phyloP scores from a whole-genome alignment of 2,329 filamentous ascomycete genomes.

The Thelonectria blattea region DNA sequence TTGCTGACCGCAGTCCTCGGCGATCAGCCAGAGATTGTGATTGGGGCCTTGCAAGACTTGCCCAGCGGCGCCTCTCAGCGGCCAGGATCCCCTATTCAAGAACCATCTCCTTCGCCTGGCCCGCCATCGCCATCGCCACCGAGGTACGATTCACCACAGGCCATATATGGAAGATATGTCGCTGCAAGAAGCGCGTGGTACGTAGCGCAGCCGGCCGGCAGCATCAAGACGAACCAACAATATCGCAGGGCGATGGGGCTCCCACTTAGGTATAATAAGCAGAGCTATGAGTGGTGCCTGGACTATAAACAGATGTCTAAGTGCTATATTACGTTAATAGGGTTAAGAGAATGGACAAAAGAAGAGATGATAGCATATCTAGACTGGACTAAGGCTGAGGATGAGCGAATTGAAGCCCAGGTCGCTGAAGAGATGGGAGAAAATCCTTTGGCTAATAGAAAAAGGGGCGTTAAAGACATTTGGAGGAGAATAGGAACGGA shows the following conservation, averaged over 20 bases:
- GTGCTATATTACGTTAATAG: not conserved
- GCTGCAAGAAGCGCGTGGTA: too few species aligned
- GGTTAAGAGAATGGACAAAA: constrained; percentile 3
- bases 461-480: not conserved
- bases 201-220: too few species aligned
- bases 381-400: constrained; percentile 1
- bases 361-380: constrained; percentile 1
- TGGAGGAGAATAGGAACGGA: not conserved
- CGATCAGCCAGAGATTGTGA: too few species aligned
- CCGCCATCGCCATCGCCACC: too few species aligned
- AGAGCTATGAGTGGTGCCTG: constrained; percentile 6
- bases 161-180: too few species aligned
- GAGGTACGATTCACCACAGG: too few species aligned
- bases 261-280: not conserved
- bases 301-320: constrained; percentile 5
- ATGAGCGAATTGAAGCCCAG: constrained; percentile 1
- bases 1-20: too few species aligned
- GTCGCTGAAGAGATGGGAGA: not conserved
- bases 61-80: too few species aligned
- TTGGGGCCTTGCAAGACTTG: too few species aligned
- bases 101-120: too few species aligned
- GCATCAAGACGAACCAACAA: too few species aligned
- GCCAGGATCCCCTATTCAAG: too few species aligned
- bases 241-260: constrained; percentile 3
- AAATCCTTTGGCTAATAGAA: not conserved